phyloP scores from a whole-genome alignment of 768 basidiomycete species.

The Termitomyces sp. region DNA sequence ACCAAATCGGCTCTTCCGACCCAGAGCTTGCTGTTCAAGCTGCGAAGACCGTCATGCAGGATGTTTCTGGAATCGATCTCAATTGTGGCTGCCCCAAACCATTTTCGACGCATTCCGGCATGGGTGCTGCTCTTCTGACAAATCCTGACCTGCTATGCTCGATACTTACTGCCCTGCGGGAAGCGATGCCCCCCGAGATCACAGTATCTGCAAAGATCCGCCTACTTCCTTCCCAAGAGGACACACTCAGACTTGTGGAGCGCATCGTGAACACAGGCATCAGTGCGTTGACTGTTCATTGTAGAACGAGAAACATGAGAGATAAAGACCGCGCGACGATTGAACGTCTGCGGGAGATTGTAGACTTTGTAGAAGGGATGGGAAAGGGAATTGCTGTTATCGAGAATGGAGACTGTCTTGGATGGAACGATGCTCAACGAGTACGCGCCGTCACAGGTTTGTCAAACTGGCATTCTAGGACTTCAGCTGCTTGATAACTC shows the following conservation, averaged over 20 bases:
- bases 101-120: conserved; percentile 90
- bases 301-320: conserved; percentile 91
- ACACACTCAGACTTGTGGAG: conserved; percentile 87
- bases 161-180: conserved; percentile 78
- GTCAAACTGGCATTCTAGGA: neutral
- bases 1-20: conserved; percentile 90
- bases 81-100: conserved; percentile 98
- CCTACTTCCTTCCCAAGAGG: conserved; percentile 79
- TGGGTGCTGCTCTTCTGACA: conserved; percentile 94
- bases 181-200: conserved; percentile 68
- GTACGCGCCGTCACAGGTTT: conserved; percentile 73
- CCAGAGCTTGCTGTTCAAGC: conserved; percentile 92
- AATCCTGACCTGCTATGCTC: conserved; percentile 89
- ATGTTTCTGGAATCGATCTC: conserved; percentile 92
- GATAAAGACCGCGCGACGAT: conserved; percentile 76
- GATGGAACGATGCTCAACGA: conserved; percentile 73
- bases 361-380: conserved; percentile 73
- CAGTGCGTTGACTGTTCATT: conserved; percentile 89
- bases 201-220: conserved; percentile 95
- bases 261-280: conserved; percentile 86
- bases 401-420: conserved; percentile 90
- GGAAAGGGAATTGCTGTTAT: conserved; percentile 82
- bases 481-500: neutral
- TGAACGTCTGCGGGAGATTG: conserved; percentile 78
- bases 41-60: conserved; percentile 78